Base-by-base conservation (phyloP, 441 rosid species). In the Arabidopsis hybrid region DNA sequence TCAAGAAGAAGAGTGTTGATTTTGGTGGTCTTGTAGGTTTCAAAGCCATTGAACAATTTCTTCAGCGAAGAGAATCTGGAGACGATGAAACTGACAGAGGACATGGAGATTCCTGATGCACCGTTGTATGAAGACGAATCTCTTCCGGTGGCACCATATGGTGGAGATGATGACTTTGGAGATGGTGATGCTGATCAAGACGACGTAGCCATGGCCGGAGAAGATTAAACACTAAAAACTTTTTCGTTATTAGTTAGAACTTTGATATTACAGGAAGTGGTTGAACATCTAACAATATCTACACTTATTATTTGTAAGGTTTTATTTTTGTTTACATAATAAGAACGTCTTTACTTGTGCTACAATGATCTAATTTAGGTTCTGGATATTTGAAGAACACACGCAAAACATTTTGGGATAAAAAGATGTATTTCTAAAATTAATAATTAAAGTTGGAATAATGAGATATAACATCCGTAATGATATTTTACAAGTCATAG, bases 31-130 rank as follows among this genome's bases (percentile, higher is more conserved):
- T 77, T 82, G 80, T 83, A 94, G 98, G 97, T 92, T 4, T 78
- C 88, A 16, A 95, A 92, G 86, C 96, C 99, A 2, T 81, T 86
- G 60, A 50, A 69, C 51, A 73, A 86, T 4, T 88, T 87, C 84
- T 89, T 92, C 74, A 83, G 75, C 21, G 93, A 92, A 2, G 82
- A 83, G 72, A 86, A 81, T 80, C 68, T 91, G 75, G 86, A 85
- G 58, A 72, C 76, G 6, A 81, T 87, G 87, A 85, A 67, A 72
- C 78, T 58, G 18, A 72, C 52, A 46, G 45, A 49, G 39, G 64
- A 70, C 10, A 67, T 56, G 69, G 72, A 77, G 43, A 66, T 21
- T 42, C 63, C 59, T 36, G 88, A 77, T 16, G 80, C 40, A 13
- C 14, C 21, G 49, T 12, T 16, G 2, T 50, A 40, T 2, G 82